Base-by-base conservation (phyloP, 225 moss, liverwort and hornwort species). In the Physcomitrium patens region DNA sequence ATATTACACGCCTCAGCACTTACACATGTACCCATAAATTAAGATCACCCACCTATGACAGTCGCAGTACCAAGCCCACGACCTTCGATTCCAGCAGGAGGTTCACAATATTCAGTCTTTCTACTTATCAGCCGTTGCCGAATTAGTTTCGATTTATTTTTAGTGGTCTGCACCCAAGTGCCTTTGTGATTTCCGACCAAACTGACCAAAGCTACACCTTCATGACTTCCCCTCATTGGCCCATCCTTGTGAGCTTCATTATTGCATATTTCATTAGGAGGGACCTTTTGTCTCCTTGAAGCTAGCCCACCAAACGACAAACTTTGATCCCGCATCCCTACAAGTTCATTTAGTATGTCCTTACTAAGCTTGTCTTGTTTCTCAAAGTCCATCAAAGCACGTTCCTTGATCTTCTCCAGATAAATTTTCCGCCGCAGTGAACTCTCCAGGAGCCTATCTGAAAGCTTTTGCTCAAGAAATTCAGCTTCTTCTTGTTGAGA, bases 371-470 rank as follows among this genome's bases (percentile, higher is more conserved):
- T 86, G 60, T 81, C 74, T 61, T 74, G 67, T 68, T 79, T 83
- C 10, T 83, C 83, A 56, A 81, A 81, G 50, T 86, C 72, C 60
- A 75, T 83, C 67, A 79, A 81, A 23, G 65, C 79, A 74, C 77
- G 76, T 46, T 83, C 81, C 11, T 52, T 89, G 11, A 86, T 81
- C 68, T 86, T 71, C 57, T 86, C 74, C 53, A 83, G 73, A 73
- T 83, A 83, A 24, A 83, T 63, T 57, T 83, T 86, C 8, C 74
- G 70, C 26, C 54, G 65, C 0, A 65, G 64, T 7, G 71, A 75
- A 62, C 64, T 79, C 75, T 83, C 78, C 50, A 69, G 72, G 12
- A 85, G 70, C 71, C 76, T 65, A 24, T 88, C 78, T 60, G 80
- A 72, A 26, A 78, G 76, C 59, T 61, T 88, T 54, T 83, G 85